phyloP scores from a whole-genome alignment of 208 protist genomes.

The Leishmania amazonensis region DNA sequence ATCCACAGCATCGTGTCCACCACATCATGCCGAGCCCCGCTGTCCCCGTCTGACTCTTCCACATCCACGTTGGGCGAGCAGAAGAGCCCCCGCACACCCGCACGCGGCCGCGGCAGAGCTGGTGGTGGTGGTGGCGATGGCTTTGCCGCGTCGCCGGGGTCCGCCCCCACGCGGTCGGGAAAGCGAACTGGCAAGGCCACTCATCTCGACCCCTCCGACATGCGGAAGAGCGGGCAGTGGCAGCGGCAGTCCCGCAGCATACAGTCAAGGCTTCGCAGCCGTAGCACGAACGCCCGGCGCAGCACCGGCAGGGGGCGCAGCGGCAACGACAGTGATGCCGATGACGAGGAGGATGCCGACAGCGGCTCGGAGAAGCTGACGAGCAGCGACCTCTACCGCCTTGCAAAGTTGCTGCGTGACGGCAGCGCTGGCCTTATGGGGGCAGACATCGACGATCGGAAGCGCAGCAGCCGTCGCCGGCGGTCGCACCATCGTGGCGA shows the following conservation, averaged over 20 bases:
- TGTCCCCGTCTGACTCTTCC: background rate
- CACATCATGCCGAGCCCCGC: background rate
- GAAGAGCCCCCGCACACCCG: background rate
- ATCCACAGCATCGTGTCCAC: constrained; percentile 20
- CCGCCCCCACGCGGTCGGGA: background rate
- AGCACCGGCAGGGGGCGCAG: background rate
- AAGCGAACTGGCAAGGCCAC: background rate
- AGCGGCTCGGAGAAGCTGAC: constrained; percentile 16
- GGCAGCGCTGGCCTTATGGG: background rate
- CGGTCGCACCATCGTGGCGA: background rate
- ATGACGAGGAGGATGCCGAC: background rate
- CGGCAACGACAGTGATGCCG: background rate
- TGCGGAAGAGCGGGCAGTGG: background rate
- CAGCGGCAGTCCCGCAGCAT: background rate
- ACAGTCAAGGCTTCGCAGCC: background rate
- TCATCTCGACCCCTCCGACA: background rate
- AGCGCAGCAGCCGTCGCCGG: background rate
- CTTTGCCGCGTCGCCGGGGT: background rate
- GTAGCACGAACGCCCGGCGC: background rate
- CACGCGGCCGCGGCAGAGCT: background rate
- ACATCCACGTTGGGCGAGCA: no score
- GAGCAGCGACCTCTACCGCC: constrained; percentile 27
- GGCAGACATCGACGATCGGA: background rate
- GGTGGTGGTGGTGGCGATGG: background rate
- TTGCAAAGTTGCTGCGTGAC: constrained; percentile 21